These are phyloP conservation scores for Marchantia polymorpha DNA, from an alignment of 225 moss, liverwort and hornwort species.

Conservation along the genomic window DNA sequence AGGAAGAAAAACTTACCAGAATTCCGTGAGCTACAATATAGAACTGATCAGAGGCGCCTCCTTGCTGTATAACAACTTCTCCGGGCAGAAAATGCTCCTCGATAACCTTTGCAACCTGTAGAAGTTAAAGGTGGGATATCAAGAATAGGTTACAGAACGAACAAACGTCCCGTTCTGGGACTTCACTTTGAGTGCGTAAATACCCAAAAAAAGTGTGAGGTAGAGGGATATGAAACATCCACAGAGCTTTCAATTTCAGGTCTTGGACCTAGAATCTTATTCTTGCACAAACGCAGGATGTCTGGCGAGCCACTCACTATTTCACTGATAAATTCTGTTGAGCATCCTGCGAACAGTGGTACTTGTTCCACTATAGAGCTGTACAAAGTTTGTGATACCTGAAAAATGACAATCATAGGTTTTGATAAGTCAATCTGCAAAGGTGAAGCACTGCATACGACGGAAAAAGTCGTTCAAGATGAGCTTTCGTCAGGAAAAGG, in stretches of 20 bases:
- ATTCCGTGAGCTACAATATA: slow-evolving; percentile 38
- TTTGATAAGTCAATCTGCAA: background rate
- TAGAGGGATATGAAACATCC: background rate
- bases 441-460: too few species aligned
- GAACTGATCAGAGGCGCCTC: slow-evolving; percentile 41
- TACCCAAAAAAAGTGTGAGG: background rate
- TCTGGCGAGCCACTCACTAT: slow-evolving; percentile 25
- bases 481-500: background rate
- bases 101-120: slow-evolving; percentile 37
- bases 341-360: slow-evolving; percentile 40
- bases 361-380: slow-evolving; percentile 25
- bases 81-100: slow-evolving; percentile 52
- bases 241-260: background rate
- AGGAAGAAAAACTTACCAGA: slow-evolving; percentile 30
- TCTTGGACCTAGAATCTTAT: background rate
- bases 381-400: slow-evolving; percentile 42
- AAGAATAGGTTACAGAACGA: background rate
- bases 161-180: background rate
- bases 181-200: background rate
- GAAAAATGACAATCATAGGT: background rate
- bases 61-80: slow-evolving; percentile 41
- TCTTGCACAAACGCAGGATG: background rate
- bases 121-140: background rate
- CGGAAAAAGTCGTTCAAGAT: too few species aligned
- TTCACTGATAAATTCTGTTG: slow-evolving; percentile 41